Evolutionary conservation across 805 yeast genomes (phyloP).

Genomic region (Candida nanaspora): DNA sequence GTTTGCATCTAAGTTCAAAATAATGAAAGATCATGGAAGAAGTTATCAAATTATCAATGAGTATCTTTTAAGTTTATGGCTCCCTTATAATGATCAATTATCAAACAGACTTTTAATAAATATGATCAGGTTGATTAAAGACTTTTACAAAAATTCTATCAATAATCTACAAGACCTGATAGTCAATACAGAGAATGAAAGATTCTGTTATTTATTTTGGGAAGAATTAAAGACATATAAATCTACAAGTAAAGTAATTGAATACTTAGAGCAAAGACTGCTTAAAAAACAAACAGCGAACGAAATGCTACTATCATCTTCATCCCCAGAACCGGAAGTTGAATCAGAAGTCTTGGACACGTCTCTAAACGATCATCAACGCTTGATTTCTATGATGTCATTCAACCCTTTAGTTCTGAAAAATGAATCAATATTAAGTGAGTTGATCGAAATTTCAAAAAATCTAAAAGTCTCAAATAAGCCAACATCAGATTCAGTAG

Average conservation of each 20-base stretch:
- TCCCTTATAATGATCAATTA: slow-evolving; percentile 1
- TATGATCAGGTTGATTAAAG: slow-evolving; percentile 12
- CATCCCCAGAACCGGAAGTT: not conserved
- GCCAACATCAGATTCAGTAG: not conserved
- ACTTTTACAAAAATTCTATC: slow-evolving; percentile 4
- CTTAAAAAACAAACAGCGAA: not conserved
- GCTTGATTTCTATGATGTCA: slow-evolving; percentile 6
- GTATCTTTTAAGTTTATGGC: slow-evolving; percentile 13
- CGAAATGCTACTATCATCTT: not conserved
- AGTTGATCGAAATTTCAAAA: slow-evolving; percentile 9
- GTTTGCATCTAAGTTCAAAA: slow-evolving; percentile 16
- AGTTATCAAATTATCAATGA: slow-evolving; percentile 10
- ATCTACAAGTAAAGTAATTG: not conserved
- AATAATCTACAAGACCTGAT: slow-evolving; percentile 7
- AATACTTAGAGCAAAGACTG: not conserved
- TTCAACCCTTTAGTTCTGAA: slow-evolving; percentile 9
- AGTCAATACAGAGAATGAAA: slow-evolving; percentile 2
- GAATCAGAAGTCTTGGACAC: too few relatives aligned
- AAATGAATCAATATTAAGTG: slow-evolving; percentile 1
- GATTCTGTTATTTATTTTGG: slow-evolving; percentile 20
- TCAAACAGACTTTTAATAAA: slow-evolving; percentile 11
- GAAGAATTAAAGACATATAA: slow-evolving; percentile 6
- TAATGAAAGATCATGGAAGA: slow-evolving; percentile 9
- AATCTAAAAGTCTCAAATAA: not conserved
- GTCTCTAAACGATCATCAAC: slow-evolving; percentile 2